Evolutionary conservation across 345 rosid genomes (phyloP), one percentile per base, ranked within the genome.

Genomic region (Eucalyptus albens): DNA sequence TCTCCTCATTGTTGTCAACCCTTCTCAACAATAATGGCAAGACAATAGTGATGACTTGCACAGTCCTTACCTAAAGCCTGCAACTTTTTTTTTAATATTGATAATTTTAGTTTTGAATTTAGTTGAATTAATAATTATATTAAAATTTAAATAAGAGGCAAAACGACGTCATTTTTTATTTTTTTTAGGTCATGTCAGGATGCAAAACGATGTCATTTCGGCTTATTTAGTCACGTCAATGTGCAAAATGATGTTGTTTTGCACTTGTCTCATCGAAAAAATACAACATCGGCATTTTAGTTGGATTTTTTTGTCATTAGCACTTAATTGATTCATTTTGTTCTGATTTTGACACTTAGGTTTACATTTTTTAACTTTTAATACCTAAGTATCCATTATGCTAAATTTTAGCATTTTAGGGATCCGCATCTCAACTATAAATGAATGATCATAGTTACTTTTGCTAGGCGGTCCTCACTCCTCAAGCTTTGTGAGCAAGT

Each of bases 251-350:
- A 50, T 50, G 51, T 15, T 50, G 51, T 50, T 50, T 50, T 5
- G 51, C 17, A 50, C 7, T 51, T 7, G 1, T 53, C 4, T 7
- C 2, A 0, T 0, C 0, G 4, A 21, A 53, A 19, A 53, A 21
- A 53, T 8, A 9, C 0, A 0, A 21, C 5, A 0, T 53, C 0
- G 2, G 5, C 26, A 53, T 53, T 53, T 19, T 53, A 19, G 11
- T 53, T 0, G 1, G 59, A 53, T 53, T 53, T 53, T 53, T 0
- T 21, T 21, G 2, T 0, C 4, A 0, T 8, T 53, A 0, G 26
- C 24, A 19, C 2, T 53, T 53, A 53, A 53, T 0, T 19, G 0
- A 53, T 53, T 0, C 0, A 53, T 53, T 53, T 53, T 53, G 0
- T 0, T 53, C 1, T 1, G 1, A 53, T 53, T 21, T 53, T 53